phyloP scores from a whole-genome alignment of 1,284 basidiomycete genomes.

The Golubevia pallescens region DNA sequence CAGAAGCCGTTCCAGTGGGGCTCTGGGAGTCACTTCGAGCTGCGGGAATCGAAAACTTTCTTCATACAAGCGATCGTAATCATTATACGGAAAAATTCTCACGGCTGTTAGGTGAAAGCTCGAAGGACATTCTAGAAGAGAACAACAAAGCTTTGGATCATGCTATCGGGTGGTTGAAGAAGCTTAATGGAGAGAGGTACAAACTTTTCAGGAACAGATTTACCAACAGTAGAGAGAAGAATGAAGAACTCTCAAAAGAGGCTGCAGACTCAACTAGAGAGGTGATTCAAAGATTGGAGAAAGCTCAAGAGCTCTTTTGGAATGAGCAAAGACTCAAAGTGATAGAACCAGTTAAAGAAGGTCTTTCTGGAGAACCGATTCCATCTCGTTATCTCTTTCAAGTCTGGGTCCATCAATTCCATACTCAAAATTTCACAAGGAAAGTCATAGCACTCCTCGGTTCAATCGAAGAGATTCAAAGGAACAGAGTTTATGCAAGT shows the following conservation, averaged over 20 bases:
- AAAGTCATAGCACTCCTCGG: constrained; percentile 67
- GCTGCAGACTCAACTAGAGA: constrained; percentile 24
- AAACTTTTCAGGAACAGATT: constrained; percentile 19
- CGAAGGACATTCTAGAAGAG: constrained; percentile 21
- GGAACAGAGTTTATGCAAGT: constrained; percentile 67
- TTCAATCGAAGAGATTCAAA: constrained; percentile 72
- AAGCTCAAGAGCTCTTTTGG: constrained; percentile 68
- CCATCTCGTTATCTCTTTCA: constrained; percentile 68
- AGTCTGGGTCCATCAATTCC: constrained; percentile 77
- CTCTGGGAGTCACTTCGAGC: constrained; percentile 51
- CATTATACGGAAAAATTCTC: constrained; percentile 33
- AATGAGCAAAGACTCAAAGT: constrained; percentile 70
- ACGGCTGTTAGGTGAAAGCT: constrained; percentile 28
- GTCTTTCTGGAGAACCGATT: constrained; percentile 17
- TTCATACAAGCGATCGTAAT: constrained; percentile 33
- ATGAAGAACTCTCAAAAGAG: constrained; percentile 6
- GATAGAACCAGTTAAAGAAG: constrained; percentile 69
- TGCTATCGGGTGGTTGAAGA: constrained; percentile 24
- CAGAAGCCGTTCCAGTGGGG: constrained; percentile 35
- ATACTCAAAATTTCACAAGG: constrained; percentile 28
- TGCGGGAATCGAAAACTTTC: constrained; percentile 32
- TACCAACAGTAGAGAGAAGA: constrained; percentile 11
- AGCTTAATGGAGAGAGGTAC: constrained; percentile 35
- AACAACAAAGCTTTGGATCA: constrained; percentile 27
- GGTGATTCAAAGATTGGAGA: constrained; percentile 66